Percentiles rank a stretch among this genome's conserved stretches.
Conservation (phyloP, 768 basidiomycete genomes). For the Lactifluus pinguis region DNA sequence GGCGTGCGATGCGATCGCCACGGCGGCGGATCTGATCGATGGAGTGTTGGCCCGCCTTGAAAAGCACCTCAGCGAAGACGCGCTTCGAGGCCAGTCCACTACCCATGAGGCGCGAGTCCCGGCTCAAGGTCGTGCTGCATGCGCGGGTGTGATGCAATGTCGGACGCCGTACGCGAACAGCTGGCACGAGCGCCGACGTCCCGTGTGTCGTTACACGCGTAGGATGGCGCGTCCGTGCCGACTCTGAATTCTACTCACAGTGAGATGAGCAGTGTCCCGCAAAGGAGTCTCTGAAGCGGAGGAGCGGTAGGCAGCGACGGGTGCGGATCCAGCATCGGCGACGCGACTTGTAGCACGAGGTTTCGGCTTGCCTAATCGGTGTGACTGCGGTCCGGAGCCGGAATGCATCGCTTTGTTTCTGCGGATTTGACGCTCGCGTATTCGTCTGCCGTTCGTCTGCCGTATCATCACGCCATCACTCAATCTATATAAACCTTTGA, state of each 20-base stretch:
- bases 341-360: conserved; percentile 17
- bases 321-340: conserved; percentile 17
- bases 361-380: background rate
- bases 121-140: conserved; percentile 1
- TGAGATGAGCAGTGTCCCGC: conserved; percentile 3
- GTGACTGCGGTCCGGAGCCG: no score
- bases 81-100: background rate
- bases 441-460: no score
- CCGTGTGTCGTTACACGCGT: background rate
- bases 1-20: background rate
- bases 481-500: no score
- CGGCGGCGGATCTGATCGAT: background rate
- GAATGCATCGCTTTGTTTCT: no score
- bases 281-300: background rate
- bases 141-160: background rate
- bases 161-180: background rate
- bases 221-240: background rate
- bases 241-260: background rate
- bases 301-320: background rate
- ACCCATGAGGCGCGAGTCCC: background rate
- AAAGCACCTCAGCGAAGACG: background rate
- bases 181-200: background rate
- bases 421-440: no score
- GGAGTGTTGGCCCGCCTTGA: background rate
- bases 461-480: no score